Evolutionary conservation across 148 eudicot genomes (phyloP), one percentile per base, ranked within the genome.

Genomic region (Limonium bicolor): DNA sequence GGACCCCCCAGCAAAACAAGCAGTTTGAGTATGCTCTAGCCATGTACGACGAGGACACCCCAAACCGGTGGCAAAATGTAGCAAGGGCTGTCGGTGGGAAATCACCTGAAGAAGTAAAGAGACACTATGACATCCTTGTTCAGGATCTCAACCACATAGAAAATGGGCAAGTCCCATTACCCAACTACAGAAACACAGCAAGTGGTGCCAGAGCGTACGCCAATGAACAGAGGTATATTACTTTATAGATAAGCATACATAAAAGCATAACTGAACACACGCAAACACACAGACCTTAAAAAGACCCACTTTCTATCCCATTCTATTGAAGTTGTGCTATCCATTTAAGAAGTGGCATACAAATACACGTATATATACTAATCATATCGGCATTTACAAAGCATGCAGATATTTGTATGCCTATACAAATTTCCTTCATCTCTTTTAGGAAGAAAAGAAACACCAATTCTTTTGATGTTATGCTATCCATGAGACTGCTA

Each of bases 11-110:
- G 55, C 69, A 74, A 10, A 70, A 74, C 70, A 74, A 70, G 60
- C 64, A 53, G 30, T 74, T 74, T 14, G 80, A 74, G 37, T 65
- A 60, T n/a, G 80, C 80, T 8, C 51, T 74, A 15, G 80, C 80
- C 7, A 20, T 29, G 36, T 74, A 42, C 8, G 70, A 63, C 54
- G 63, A 43, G 70, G 80, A 74, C 46, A 70, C 80, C 16, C 76
- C 80, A 0, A 76, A 74, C 41, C 66, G 80, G 16, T 74, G 72
- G 72, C 64, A 55, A 8, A 74, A 74, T 35, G 59, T 74, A 2
- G 67, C 80, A 41, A 60, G 64, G 62, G 58, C 56, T 2, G 72
- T 74, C 5, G 60, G 53, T 3, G 76, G 80, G 8, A 74, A 74
- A 60, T 55, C 80, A 3, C 60, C 54, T 0, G 76, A 70, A 57